Percentiles rank a stretch among this genome's conserved stretches.
phyloP scores from a whole-genome alignment of 441 rosid species.

The Metrosideros polymorpha region DNA sequence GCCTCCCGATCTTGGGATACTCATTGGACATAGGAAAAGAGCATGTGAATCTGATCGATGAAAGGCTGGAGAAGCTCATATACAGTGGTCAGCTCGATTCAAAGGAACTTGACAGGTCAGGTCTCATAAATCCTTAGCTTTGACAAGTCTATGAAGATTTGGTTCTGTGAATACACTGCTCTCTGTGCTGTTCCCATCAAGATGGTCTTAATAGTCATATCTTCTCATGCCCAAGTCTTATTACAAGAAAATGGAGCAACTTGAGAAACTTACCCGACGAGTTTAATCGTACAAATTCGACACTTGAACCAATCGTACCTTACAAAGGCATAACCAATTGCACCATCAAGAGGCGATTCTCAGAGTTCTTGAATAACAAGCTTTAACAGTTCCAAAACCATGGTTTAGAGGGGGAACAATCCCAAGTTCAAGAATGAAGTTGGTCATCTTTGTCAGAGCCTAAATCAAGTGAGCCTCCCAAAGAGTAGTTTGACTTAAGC shows the following conservation, averaged over 20 bases:
- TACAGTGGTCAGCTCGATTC: conserved; percentile 85
- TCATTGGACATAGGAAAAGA: conserved; percentile 90
- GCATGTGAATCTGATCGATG: conserved; percentile 78
- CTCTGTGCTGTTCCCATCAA: background rate
- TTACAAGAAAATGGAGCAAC: background rate
- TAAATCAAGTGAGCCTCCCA: background rate
- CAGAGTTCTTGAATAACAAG: background rate
- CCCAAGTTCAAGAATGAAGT: background rate
- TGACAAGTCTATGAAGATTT: background rate
- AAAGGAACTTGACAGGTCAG: conserved; percentile 76
- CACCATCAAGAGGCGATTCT: background rate
- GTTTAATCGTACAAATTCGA: background rate
- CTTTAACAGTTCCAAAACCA: background rate
- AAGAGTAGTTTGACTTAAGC: background rate
- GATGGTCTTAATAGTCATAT: background rate
- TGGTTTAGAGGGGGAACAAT: background rate
- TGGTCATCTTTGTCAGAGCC: background rate
- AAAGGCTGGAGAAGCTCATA: conserved; percentile 67
- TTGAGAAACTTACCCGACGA: background rate
- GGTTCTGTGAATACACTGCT: background rate
- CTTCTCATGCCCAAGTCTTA: background rate
- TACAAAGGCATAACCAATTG: background rate
- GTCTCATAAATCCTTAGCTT: background rate
- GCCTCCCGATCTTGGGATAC: conserved; percentile 80
- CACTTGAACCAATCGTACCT: background rate